phyloP scores from a whole-genome alignment of 768 basidiomycete genomes.

The Boletus edulis region DNA sequence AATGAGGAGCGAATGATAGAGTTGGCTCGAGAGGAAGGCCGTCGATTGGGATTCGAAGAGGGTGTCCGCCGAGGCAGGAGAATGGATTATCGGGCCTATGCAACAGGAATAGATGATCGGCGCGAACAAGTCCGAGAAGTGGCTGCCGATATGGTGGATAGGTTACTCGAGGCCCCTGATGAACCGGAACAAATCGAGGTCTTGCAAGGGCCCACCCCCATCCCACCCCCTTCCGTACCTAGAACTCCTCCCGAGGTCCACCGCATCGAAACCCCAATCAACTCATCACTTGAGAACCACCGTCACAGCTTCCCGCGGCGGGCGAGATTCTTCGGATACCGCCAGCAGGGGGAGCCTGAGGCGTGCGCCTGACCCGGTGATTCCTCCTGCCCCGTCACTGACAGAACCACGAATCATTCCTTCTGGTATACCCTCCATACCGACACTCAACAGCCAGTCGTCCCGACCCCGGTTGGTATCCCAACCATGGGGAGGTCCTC shows the following conservation, averaged over 20 bases:
- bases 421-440: slow-evolving; percentile 4
- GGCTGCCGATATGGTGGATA: slow-evolving; percentile 18
- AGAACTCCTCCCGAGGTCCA: slow-evolving; percentile 25
- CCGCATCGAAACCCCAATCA: slow-evolving; percentile 19
- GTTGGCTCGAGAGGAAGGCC: slow-evolving; percentile 52
- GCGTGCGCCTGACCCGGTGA: slow-evolving; percentile 11
- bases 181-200: slow-evolving; percentile 24
- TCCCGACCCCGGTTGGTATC: slow-evolving; percentile 15
- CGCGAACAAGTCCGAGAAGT: slow-evolving; percentile 5
- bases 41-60: slow-evolving; percentile 49
- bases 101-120: slow-evolving; percentile 9
- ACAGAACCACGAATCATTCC: slow-evolving; percentile 17
- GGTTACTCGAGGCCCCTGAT: slow-evolving; percentile 24
- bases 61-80: slow-evolving; percentile 40
- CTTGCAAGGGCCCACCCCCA: slow-evolving; percentile 9
- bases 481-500: slow-evolving; percentile 19
- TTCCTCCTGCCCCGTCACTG: slow-evolving; percentile 3
- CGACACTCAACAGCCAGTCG: slow-evolving; percentile 10
- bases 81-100: slow-evolving; percentile 27
- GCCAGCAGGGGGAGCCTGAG: slow-evolving; percentile 11
- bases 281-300: slow-evolving; percentile 19
- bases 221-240: slow-evolving; percentile 12
- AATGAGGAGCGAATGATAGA: slow-evolving; percentile 47
- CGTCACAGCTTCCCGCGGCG: slow-evolving; percentile 19
- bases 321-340: slow-evolving; percentile 13